Evolutionary conservation across 148 eudicot species (phyloP), one percentile per base, ranked within the genome.

Genomic region (Persicaria maculosa): DNA sequence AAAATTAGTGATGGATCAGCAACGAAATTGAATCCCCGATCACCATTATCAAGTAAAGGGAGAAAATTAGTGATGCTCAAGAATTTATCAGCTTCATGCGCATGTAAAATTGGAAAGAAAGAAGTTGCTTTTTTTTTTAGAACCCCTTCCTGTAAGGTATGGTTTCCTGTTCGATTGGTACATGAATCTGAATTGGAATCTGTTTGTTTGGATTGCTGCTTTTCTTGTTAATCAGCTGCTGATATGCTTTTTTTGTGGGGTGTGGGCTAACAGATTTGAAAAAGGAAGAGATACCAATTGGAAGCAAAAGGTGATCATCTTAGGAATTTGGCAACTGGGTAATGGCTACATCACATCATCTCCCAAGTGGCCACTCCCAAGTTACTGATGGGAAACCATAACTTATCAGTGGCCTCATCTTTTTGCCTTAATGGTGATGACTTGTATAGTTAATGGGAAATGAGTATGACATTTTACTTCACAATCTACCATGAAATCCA

Each of bases 311-410:
- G 5, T 43, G 17, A 14, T 40, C 7, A 36, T 15, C 43, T 65
- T 16, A 43, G 31, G 44, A 4, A 62, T 25, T 12, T 25, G 68
- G 52, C 40, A 31, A 31, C 40, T 31, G 40, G 68, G 11, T 19
- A 25, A 25, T 62, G 68, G 20, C 15, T 62, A 62, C 6, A 62
- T 62, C 44, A 31, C 68, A 31, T 62, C 68, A 36, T 65, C 70
- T 40, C 70, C 4, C 9, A 65, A 36, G 70, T 20, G 70, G 19
- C 47, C 19, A 65, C 40, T 65, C 47, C 44, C 40, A 65, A 65
- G 70, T 36, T 40, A 65, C 10, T 65, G 47, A 65, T 65, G 20
- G 70, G 45, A 65, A 65, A 65, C 70, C 70, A 65, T 65, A 15
- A 65, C 70, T 59, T 7, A 65, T 14, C 4, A 65, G 19, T 65